These are phyloP conservation scores for Clarireedia sp. DNA, from an alignment of 2,329 filamentous ascomycete species.

Conservation along the genomic window DNA sequence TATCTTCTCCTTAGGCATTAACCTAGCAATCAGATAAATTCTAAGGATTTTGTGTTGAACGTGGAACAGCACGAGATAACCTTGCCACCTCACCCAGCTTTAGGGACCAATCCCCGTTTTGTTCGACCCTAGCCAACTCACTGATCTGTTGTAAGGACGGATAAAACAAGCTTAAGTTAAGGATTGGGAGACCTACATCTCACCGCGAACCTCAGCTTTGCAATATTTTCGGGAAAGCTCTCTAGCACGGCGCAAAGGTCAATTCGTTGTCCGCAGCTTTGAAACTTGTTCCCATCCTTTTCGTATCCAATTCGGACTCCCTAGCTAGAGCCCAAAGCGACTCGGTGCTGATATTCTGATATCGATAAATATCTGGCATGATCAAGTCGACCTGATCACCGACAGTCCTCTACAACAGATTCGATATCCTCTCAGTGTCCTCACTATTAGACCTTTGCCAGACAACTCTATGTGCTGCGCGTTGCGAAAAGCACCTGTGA, in stretches of 20 bases:
- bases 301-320: background rate
- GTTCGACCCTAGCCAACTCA: background rate
- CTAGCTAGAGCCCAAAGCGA: no score
- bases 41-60: background rate
- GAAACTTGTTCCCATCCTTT: background rate
- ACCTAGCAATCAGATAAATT: background rate
- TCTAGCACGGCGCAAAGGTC: background rate
- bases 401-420: no score
- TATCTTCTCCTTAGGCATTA: background rate
- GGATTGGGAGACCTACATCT: background rate
- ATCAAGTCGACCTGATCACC: no score
- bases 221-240: background rate
- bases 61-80: conserved; percentile 4
- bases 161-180: conserved; percentile 1
- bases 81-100: background rate
- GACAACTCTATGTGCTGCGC: conserved; percentile 21
- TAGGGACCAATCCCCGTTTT: background rate
- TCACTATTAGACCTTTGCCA: background rate
- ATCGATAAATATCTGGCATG: no score
- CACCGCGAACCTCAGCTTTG: background rate
- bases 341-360: no score
- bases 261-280: background rate
- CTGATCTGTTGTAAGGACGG: background rate
- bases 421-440: background rate
- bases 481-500: conserved; percentile 17